Conservation (phyloP, 2,329 filamentous ascomycete species). For the Colletotrichum zoysiae region DNA sequence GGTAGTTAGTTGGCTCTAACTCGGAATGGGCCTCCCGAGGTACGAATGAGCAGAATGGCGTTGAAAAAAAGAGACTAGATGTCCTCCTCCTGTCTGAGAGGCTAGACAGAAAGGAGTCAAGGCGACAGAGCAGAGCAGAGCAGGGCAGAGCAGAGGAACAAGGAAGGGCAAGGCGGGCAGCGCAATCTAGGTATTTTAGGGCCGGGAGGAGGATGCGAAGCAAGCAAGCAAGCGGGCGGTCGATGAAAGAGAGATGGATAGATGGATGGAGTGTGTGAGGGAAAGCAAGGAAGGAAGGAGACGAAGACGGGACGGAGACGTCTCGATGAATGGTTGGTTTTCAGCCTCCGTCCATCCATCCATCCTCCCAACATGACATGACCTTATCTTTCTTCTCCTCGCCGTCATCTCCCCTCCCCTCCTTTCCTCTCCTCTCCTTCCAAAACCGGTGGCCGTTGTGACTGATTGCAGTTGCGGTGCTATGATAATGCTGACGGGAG, state of each 20-base stretch:
- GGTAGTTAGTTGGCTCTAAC: too few species aligned
- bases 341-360: not conserved
- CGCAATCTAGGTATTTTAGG: slow-evolving; percentile 12
- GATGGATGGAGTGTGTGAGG: not conserved
- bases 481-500: not conserved
- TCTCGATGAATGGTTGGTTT: not conserved
- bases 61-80: not conserved
- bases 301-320: not conserved
- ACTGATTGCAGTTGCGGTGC: not conserved
- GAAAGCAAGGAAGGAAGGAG: not conserved
- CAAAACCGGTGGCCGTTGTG: not conserved
- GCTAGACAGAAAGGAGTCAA: slow-evolving; percentile 3
- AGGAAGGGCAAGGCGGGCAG: slow-evolving; percentile 26
- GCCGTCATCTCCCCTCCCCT: not conserved
- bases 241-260: not conserved
- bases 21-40: not conserved
- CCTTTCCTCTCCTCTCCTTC: too few species aligned
- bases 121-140: not conserved
- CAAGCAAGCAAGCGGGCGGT: too few species aligned
- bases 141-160: slow-evolving; percentile 6
- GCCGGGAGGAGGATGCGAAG: not conserved
- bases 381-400: not conserved
- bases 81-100: not conserved
- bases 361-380: not conserved
- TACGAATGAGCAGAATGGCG: not conserved